Percentiles rank a stretch among this genome's conserved stretches.
phyloP scores from a whole-genome alignment of 192 early-diverging fungal genomes.

The Coemansia erecta region DNA sequence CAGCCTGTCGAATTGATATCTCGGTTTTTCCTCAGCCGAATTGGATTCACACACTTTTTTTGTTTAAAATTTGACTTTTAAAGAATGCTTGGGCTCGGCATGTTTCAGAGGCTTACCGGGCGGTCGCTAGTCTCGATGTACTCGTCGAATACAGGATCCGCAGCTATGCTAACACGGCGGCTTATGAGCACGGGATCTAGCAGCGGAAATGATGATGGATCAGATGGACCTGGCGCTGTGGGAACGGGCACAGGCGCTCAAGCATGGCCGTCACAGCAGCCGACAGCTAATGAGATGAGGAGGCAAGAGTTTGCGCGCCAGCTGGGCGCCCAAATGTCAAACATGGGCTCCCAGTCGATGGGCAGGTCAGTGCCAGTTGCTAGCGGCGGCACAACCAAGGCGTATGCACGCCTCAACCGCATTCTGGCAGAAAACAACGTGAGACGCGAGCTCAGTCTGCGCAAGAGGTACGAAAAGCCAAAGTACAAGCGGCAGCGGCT shows the following conservation, averaged over 20 bases:
- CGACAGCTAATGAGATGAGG: background rate
- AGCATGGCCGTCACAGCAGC: background rate
- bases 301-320: constrained; percentile 19
- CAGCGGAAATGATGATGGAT: background rate
- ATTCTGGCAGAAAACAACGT: constrained; percentile 60
- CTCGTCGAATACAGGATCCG: background rate
- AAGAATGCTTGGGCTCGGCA: background rate
- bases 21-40: background rate
- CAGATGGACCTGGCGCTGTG: no score
- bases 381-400: constrained; percentile 29
- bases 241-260: no score
- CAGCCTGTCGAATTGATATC: background rate
- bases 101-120: background rate
- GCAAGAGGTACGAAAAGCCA: constrained; percentile 67
- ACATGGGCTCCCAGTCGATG: constrained; percentile 1
- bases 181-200: background rate
- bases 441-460: constrained; percentile 56
- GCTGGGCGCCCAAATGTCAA: constrained; percentile 7
- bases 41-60: background rate
- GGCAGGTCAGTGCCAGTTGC: constrained; percentile 57
- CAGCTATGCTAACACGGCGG: background rate
- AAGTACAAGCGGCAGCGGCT: constrained; percentile 61
- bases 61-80: no score
- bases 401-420: constrained; percentile 58
- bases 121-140: background rate